Evolutionary conservation across 768 basidiomycete species (phyloP), one percentile per base, ranked within the genome.

Genomic region (Kwoniella sp.): DNA sequence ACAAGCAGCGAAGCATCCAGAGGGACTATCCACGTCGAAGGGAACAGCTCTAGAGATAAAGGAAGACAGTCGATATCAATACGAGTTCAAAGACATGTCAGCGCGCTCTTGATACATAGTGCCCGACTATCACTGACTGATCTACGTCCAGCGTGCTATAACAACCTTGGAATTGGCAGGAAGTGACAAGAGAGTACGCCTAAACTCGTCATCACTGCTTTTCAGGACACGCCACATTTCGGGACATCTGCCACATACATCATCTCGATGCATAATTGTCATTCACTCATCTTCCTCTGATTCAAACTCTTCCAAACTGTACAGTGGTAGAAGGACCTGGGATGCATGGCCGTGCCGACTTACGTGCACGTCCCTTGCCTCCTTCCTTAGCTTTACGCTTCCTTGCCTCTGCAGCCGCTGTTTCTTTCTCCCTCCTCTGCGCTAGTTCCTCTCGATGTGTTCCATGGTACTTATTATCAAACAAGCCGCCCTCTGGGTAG

Each of bases 1-100:
- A 49, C 60, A 62, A 1, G 54, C 26, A 8, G 30, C 46, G 46
- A 62, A 47, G 37, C 60, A 62, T n/a, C n/a, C n/a, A n/a, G n/a
- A n/a, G n/a, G n/a, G n/a, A n/a, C n/a, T n/a, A n/a, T n/a, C n/a
- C n/a, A n/a, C n/a, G n/a, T n/a, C n/a, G n/a, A n/a, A n/a, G n/a
- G n/a, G n/a, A n/a, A n/a, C n/a, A n/a, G n/a, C n/a, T n/a, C n/a
- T n/a, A n/a, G n/a, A n/a, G n/a, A n/a, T n/a, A n/a, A n/a, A n/a
- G n/a, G n/a, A n/a, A n/a, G n/a, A n/a, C n/a, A n/a, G n/a, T n/a
- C n/a, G n/a, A n/a, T n/a, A n/a, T n/a, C n/a, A n/a, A n/a, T n/a
- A n/a, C n/a, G n/a, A n/a, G n/a, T n/a, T n/a, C n/a, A n/a, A n/a
- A n/a, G n/a, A n/a, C n/a, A n/a, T n/a, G n/a, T n/a, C n/a, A n/a